Evolutionary conservation across 305 asterid genomes (phyloP).

Genomic region (Plantago coronopus): DNA sequence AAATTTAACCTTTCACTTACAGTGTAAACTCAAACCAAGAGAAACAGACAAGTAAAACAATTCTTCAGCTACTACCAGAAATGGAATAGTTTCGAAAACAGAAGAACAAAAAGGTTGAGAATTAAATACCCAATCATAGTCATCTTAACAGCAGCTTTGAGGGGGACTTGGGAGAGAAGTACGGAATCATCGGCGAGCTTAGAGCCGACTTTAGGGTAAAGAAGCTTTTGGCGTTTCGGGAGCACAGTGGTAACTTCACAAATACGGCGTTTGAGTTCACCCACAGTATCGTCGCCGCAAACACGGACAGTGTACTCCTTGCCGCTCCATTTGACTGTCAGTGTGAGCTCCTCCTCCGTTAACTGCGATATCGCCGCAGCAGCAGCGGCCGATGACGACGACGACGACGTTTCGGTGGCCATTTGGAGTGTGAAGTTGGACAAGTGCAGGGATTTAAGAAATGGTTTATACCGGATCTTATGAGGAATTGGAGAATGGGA

Average conservation of each 20-base stretch:
- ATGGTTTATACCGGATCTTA: too few relatives aligned
- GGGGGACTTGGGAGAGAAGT: slow-evolving; percentile 72
- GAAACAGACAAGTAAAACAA: too few relatives aligned
- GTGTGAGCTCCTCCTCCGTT: slow-evolving; percentile 76
- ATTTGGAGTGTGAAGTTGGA: slow-evolving; percentile 2
- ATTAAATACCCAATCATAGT: slow-evolving; percentile 81
- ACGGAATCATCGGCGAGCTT: slow-evolving; percentile 76
- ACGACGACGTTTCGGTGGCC: slow-evolving; percentile 41
- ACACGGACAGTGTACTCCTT: slow-evolving; percentile 85
- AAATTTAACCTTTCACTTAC: too few relatives aligned
- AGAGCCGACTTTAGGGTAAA: slow-evolving; percentile 81
- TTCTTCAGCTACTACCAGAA: not conserved
- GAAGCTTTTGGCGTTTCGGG: slow-evolving; percentile 91
- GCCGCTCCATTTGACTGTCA: slow-evolving; percentile 93
- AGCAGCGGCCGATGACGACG: slow-evolving; percentile 28
- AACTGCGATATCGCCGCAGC: slow-evolving; percentile 43
- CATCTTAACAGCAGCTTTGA: slow-evolving; percentile 78
- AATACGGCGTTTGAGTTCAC: slow-evolving; percentile 83
- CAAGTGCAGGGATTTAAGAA: too few relatives aligned
- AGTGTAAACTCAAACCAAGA: too few relatives aligned
- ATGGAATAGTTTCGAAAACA: not conserved
- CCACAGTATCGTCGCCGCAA: slow-evolving; percentile 85
- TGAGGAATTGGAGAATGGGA: too few relatives aligned
- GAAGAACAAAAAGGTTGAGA: not conserved
- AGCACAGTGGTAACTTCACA: slow-evolving; percentile 78